Percentiles rank a stretch among this genome's conserved stretches.
These are phyloP conservation scores for Santalum album DNA, from an alignment of 164 flowering plant species.

Conservation along the genomic window DNA sequence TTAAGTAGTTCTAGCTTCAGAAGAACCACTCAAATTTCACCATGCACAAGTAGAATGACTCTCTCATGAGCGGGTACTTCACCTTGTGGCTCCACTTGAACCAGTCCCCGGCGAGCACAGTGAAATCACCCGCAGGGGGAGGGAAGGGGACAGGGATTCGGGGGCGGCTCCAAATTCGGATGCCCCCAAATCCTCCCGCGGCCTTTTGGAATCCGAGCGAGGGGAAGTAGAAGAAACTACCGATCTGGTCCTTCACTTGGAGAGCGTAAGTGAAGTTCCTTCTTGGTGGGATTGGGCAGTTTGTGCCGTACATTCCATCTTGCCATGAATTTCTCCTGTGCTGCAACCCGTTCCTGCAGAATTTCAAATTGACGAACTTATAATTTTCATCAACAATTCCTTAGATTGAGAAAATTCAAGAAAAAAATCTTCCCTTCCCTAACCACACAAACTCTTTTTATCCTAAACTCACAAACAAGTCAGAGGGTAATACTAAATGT, in stretches of 20 bases:
- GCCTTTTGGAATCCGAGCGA: slow-evolving; percentile 82
- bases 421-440: too few species aligned
- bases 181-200: slow-evolving; percentile 82
- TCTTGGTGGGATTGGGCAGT: slow-evolving; percentile 89
- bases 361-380: background rate
- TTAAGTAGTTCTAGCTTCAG: too few species aligned
- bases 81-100: slow-evolving; percentile 68
- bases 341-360: slow-evolving; percentile 82
- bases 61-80: too few species aligned
- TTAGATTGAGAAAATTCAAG: too few species aligned
- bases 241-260: slow-evolving; percentile 93
- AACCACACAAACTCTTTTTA: too few species aligned
- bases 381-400: too few species aligned
- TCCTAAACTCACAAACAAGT: too few species aligned
- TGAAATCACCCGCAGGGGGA: slow-evolving; percentile 70
- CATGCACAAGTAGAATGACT: too few species aligned
- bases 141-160: slow-evolving; percentile 88
- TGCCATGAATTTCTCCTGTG: slow-evolving; percentile 96
- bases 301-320: slow-evolving; percentile 85
- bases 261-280: slow-evolving; percentile 78
- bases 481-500: too few species aligned
- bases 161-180: slow-evolving; percentile 73
- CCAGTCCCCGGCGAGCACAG: slow-evolving; percentile 86
- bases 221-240: slow-evolving; percentile 83
- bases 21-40: too few species aligned